phyloP scores from a whole-genome alignment of 164 flowering plant species.

The Chloranthus sessilifolius region DNA sequence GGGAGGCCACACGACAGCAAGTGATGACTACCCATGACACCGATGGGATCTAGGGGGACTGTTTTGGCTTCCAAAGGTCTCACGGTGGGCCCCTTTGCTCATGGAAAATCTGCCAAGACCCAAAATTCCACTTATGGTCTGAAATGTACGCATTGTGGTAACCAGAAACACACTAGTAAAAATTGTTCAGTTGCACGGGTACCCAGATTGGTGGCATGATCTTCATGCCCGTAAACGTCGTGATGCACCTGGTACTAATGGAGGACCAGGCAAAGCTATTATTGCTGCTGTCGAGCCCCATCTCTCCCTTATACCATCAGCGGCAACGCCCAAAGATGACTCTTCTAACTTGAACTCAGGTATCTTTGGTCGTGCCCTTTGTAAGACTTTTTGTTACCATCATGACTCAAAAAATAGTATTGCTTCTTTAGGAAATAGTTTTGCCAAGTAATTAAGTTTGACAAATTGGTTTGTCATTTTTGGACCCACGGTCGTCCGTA shows the following conservation, averaged over 20 bases:
- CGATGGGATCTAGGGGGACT: no score
- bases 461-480: no score
- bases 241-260: not conserved
- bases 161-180: not conserved
- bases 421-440: no score
- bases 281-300: not conserved
- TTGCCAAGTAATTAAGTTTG: no score
- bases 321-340: not conserved
- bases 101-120: no score
- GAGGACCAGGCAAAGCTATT: not conserved
- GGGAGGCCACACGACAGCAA: not conserved
- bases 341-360: not conserved
- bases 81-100: not conserved
- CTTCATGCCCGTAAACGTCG: not conserved
- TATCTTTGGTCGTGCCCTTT: not conserved
- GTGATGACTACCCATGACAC: not conserved
- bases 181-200: not conserved
- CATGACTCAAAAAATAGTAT: no score
- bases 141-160: not conserved
- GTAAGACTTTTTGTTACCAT: no score
- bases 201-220: conserved; percentile 6
- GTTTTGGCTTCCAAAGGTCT: not conserved
- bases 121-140: not conserved
- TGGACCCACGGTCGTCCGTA: no score
- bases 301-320: not conserved